phyloP scores from a whole-genome alignment of 2,329 filamentous ascomycete species.

The Stemphylium beticola region DNA sequence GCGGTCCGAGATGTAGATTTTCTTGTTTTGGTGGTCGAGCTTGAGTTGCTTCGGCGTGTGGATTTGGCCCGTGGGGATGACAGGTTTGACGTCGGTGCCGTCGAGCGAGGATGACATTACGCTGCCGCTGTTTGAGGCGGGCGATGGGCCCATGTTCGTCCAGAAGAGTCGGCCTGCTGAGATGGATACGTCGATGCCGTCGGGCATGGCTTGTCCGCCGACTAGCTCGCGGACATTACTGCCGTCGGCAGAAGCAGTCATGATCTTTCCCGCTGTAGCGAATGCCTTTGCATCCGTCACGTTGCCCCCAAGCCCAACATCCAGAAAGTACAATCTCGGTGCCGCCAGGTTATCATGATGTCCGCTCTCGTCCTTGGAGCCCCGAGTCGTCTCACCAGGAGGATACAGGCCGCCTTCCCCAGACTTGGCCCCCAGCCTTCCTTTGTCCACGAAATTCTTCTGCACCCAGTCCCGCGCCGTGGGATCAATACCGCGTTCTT shows the following conservation, averaged over 20 bases:
- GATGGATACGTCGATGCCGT: constrained; percentile 41
- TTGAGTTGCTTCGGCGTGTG: constrained; percentile 55
- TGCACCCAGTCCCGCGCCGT: constrained; percentile 55
- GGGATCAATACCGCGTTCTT: constrained; percentile 54
- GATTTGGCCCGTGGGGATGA: constrained; percentile 52
- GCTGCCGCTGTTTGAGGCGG: constrained; percentile 48
- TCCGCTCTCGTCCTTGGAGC: constrained; percentile 20
- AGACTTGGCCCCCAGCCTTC: constrained; percentile 56
- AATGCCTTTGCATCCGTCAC: constrained; percentile 3
- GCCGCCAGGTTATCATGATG: constrained; percentile 11
- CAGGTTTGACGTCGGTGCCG: constrained; percentile 53
- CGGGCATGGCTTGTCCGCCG: constrained; percentile 28
- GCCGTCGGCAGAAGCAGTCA: constrained; percentile 12
- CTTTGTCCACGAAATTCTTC: constrained; percentile 54
- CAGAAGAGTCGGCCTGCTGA: constrained; percentile 37
- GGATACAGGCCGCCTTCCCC: constrained; percentile 24
- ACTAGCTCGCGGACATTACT: constrained; percentile 12
- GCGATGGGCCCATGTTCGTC: constrained; percentile 29
- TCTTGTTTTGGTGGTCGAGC: constrained; percentile 10
- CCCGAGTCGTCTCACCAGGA: constrained; percentile 46
- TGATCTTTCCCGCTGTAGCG: constrained; percentile 10
- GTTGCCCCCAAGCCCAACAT: constrained; percentile 14
- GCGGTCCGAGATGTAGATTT: constrained; percentile 46
- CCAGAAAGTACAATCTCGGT: constrained; percentile 10
- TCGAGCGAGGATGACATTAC: constrained; percentile 57